Percentiles rank a stretch among this genome's conserved stretches.
These are phyloP conservation scores for Euphorbia tirucalli DNA, from an alignment of 345 rosid genomes.

Conservation along the genomic window DNA sequence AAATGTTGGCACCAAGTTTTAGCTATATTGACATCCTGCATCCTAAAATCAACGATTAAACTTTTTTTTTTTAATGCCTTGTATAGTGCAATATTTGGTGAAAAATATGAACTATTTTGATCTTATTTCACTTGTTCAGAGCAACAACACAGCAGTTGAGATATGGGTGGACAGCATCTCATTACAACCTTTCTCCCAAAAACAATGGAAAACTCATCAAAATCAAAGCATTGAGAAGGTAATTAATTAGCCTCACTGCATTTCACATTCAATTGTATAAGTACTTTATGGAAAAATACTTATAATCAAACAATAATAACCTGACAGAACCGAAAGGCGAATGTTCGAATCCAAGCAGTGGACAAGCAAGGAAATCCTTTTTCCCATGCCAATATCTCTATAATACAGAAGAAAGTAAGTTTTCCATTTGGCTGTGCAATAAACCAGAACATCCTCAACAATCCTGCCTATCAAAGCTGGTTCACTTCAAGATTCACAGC, in stretches of 20 bases:
- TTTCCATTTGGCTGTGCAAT: slow-evolving; percentile 69
- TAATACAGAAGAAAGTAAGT: slow-evolving; percentile 33
- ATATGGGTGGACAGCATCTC: slow-evolving; percentile 84
- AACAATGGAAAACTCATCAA: slow-evolving; percentile 76
- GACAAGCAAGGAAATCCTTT: slow-evolving; percentile 47
- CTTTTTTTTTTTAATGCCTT: no score
- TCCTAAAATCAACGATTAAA: no score
- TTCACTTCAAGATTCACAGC: slow-evolving; percentile 62
- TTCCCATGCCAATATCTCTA: slow-evolving; percentile 44
- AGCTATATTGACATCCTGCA: no score
- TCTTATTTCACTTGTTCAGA: slow-evolving; percentile 31
- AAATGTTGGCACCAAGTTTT: no score
- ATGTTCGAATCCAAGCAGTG: slow-evolving; percentile 45
- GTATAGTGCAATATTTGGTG: no score
- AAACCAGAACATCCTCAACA: slow-evolving; percentile 58
- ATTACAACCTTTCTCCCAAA: slow-evolving; percentile 64
- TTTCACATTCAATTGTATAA: no score
- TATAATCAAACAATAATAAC: not conserved
- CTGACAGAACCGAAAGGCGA: slow-evolving; percentile 40
- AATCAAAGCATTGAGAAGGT: slow-evolving; percentile 53
- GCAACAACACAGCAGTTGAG: slow-evolving; percentile 47
- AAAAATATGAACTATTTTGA: no score
- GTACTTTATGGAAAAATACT: no score
- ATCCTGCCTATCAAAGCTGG: slow-evolving; percentile 59
- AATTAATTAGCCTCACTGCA: not conserved